Conservation (phyloP, 768 basidiomycete genomes). For the Trametes meyenii region DNA sequence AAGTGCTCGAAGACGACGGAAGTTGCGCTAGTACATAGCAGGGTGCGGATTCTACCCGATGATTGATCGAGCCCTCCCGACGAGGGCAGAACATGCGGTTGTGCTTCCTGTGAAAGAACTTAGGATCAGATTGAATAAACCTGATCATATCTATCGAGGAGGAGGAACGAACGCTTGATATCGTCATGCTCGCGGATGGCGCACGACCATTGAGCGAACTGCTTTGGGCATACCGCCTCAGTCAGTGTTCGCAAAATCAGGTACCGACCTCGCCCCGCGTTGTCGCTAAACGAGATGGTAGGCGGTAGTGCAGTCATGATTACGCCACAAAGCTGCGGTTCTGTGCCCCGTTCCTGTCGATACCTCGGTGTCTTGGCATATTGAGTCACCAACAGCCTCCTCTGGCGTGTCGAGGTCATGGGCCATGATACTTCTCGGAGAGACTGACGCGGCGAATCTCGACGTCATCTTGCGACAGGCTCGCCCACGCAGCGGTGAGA, state of each 20-base stretch:
- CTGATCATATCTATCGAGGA: neutral
- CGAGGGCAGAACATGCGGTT: neutral
- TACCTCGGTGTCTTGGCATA: no score
- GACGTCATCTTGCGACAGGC: conserved; percentile 21
- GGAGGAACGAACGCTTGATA: neutral
- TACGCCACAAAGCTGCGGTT: neutral
- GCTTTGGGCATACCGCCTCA: neutral
- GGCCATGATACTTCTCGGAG: neutral
- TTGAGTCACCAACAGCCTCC: no score
- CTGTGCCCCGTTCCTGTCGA: neutral
- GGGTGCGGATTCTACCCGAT: neutral
- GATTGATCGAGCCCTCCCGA: neutral
- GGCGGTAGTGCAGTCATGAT: neutral
- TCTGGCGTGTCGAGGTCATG: no score
- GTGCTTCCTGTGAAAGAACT: neutral
- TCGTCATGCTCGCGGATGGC: neutral
- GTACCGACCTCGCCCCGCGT: neutral
- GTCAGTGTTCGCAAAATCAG: neutral
- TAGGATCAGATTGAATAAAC: conserved; percentile 7
- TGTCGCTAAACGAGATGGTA: neutral
- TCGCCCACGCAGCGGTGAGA: conserved; percentile 14
- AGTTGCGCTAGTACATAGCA: conserved; percentile 5
- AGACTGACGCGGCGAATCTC: neutral
- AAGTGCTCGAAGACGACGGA: neutral
- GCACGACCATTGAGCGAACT: neutral